phyloP scores from a whole-genome alignment of 139 green algal species.

The Coelastrella sp. region DNA sequence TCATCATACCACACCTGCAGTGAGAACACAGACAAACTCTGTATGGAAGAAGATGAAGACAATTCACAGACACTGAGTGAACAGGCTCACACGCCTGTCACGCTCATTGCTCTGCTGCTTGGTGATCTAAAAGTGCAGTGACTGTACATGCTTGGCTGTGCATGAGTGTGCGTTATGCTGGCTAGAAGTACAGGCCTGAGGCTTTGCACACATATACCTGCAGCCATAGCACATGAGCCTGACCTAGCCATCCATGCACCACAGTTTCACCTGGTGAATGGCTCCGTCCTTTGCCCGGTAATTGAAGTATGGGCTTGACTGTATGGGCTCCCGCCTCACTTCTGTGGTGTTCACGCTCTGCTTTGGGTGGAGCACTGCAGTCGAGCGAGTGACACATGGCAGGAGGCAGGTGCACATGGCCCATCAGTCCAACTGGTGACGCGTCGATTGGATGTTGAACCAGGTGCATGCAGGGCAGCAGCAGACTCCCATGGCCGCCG shows the following conservation, averaged over 20 bases:
- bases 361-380: constrained; percentile 42
- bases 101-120: no score
- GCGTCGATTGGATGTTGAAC: no score
- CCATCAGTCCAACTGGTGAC: no score
- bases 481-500: not conserved
- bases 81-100: no score
- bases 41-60: no score
- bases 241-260: no score
- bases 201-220: no score
- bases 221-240: no score
- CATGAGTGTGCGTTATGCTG: not conserved
- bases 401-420: not conserved
- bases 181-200: no score
- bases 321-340: constrained; percentile 44
- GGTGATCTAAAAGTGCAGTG: not conserved
- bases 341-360: constrained; percentile 34
- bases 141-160: not conserved
- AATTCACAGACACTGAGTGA: no score
- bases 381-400: not conserved
- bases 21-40: not conserved
- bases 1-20: constrained; percentile 67
- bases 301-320: constrained; percentile 52
- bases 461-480: not conserved
- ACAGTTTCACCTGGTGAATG: constrained; percentile 48
- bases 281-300: constrained; percentile 29